phyloP scores from a whole-genome alignment of 345 rosid species.

The Citrus inodora region DNA sequence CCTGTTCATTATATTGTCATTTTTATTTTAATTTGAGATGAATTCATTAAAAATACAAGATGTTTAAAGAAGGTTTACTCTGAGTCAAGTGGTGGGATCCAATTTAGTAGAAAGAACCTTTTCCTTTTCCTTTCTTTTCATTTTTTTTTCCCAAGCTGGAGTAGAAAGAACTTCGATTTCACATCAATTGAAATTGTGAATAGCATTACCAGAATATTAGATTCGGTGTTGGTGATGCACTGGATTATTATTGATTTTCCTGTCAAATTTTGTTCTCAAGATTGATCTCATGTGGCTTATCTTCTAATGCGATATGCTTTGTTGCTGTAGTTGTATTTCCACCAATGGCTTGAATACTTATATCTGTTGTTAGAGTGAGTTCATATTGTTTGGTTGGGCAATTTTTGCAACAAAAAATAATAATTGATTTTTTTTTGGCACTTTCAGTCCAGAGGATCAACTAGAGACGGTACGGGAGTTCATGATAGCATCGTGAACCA shows the following conservation, averaged over 20 bases:
- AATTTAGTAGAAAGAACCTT: background rate
- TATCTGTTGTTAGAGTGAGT: background rate
- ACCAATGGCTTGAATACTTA: background rate
- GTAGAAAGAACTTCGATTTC: background rate
- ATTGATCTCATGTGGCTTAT: background rate
- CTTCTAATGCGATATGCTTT: background rate
- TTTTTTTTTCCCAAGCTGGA: too few species aligned
- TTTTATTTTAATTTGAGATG: background rate
- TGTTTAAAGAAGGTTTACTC: background rate
- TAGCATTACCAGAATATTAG: background rate
- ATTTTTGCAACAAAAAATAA: background rate
- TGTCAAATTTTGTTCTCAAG: background rate
- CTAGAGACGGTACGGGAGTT: constrained; percentile 96
- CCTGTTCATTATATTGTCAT: background rate
- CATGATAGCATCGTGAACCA: constrained; percentile 98
- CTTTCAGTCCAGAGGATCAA: constrained; percentile 94
- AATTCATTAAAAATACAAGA: background rate
- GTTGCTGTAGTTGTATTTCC: background rate
- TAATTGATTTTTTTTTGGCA: constrained; percentile 14
- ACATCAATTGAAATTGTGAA: background rate
- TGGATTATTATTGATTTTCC: background rate
- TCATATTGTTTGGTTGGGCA: background rate
- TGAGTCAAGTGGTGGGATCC: background rate
- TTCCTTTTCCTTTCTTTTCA: too few species aligned
- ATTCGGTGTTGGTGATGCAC: background rate